A percentile compares a stretch with the other conserved stretches of the same genome.
Evolutionary conservation across 495 filamentous ascomycete species (phyloP).

Genomic region (Aspergillus diversus): DNA sequence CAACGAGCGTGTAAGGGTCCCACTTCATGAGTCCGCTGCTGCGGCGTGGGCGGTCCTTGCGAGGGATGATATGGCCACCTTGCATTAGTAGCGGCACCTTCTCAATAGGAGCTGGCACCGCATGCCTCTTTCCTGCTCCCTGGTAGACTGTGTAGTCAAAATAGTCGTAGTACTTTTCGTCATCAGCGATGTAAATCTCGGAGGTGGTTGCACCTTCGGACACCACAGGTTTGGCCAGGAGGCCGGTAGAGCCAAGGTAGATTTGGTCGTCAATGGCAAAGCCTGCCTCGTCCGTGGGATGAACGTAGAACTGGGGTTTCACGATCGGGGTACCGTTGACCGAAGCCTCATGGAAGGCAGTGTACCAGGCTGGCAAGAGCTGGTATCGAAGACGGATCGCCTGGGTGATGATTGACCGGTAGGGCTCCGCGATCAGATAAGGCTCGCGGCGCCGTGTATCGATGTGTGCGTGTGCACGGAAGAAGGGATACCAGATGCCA

Average conservation of each 20-base stretch:
- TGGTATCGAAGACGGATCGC: slow-evolving; percentile 88
- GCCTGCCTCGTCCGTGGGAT: slow-evolving; percentile 83
- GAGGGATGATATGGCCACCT: slow-evolving; percentile 87
- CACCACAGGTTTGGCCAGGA: slow-evolving; percentile 87
- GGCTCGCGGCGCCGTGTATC: slow-evolving; percentile 93
- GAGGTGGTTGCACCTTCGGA: slow-evolving; percentile 70
- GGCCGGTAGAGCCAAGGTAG: slow-evolving; percentile 82
- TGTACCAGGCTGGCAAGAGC: slow-evolving; percentile 94
- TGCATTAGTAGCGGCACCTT: slow-evolving; percentile 88
- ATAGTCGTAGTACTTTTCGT: slow-evolving; percentile 91
- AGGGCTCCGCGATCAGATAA: slow-evolving; percentile 83
- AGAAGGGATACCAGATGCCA: slow-evolving; percentile 97
- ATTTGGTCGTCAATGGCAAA: slow-evolving; percentile 92
- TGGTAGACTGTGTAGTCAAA: slow-evolving; percentile 78
- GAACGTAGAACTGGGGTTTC: slow-evolving; percentile 87
- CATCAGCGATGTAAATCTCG: slow-evolving; percentile 84
- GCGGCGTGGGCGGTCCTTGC: slow-evolving; percentile 83
- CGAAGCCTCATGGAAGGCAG: slow-evolving; percentile 88
- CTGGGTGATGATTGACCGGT: slow-evolving; percentile 81
- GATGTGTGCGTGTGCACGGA: slow-evolving; percentile 97
- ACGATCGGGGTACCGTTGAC: slow-evolving; percentile 84
- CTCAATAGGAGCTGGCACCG: slow-evolving; percentile 75
- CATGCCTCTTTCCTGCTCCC: slow-evolving; percentile 67
- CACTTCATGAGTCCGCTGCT: slow-evolving; percentile 87
- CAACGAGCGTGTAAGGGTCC: slow-evolving; percentile 90